These are phyloP conservation scores for Candida tammaniensis DNA, from an alignment of 805 yeast genomes.

Conservation along the genomic window DNA sequence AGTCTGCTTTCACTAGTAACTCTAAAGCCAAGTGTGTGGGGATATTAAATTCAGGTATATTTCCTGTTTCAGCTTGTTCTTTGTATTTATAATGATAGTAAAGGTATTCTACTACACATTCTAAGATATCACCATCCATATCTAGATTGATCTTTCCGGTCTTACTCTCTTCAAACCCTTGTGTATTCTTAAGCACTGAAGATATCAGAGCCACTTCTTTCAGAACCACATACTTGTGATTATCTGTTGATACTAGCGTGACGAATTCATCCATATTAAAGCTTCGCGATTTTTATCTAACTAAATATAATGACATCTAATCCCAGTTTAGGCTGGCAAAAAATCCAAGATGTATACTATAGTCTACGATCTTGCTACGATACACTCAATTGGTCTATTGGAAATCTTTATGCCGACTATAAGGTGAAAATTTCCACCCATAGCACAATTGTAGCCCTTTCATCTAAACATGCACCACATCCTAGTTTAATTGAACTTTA, in stretches of 20 bases:
- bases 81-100: constrained; percentile 71
- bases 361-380: constrained; percentile 57
- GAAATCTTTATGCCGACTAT: constrained; percentile 35
- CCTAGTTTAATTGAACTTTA: constrained; percentile 39
- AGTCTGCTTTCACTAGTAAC: constrained; percentile 89
- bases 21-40: constrained; percentile 95
- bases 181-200: constrained; percentile 49
- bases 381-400: constrained; percentile 47
- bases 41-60: constrained; percentile 81
- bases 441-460: constrained; percentile 56
- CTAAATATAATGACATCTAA: constrained; percentile 21
- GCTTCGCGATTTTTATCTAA: constrained; percentile 1
- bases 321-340: constrained; percentile 71
- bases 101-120: constrained; percentile 80
- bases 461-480: constrained; percentile 32
- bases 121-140: constrained; percentile 68
- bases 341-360: constrained; percentile 68
- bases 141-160: constrained; percentile 57
- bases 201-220: constrained; percentile 79
- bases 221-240: constrained; percentile 56
- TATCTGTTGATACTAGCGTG: constrained; percentile 72
- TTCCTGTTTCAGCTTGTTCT: constrained; percentile 47
- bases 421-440: constrained; percentile 48
- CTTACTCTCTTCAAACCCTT: constrained; percentile 57
- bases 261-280: constrained; percentile 36